phyloP scores from a whole-genome alignment of 495 filamentous ascomycete genomes.

The Parathielavia appendiculata region DNA sequence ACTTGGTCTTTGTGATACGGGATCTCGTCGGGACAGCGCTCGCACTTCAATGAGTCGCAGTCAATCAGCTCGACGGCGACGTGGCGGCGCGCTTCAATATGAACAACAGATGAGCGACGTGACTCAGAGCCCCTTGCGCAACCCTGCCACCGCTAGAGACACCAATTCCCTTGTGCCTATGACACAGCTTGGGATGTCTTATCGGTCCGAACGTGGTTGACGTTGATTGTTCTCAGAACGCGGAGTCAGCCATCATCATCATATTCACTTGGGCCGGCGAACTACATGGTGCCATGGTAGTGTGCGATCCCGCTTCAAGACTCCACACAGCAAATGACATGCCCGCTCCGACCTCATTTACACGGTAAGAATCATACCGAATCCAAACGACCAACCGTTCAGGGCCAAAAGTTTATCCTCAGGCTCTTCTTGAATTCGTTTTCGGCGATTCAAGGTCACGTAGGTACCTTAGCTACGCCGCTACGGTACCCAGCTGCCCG shows the following conservation, averaged over 20 bases:
- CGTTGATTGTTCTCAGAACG: constrained; percentile 3
- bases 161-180: constrained; percentile 1
- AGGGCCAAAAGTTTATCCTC: too few relatives aligned
- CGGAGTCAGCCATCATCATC: constrained; percentile 5
- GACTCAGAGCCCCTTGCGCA: not conserved
- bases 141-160: constrained; percentile 8
- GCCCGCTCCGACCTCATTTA: too few relatives aligned
- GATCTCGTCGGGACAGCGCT: constrained; percentile 9
- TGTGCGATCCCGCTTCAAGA: too few relatives aligned
- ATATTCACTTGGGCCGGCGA: not conserved
- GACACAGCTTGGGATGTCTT: constrained; percentile 7
- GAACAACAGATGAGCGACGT: constrained; percentile 3
- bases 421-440: too few relatives aligned
- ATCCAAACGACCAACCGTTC: too few relatives aligned
- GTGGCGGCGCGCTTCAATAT: not conserved
- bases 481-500: too few relatives aligned
- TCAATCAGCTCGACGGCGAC: too few relatives aligned
- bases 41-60: not conserved
- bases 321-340: too few relatives aligned
- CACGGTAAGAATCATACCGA: too few relatives aligned
- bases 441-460: too few relatives aligned
- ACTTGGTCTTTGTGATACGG: constrained; percentile 9
- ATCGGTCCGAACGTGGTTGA: not conserved
- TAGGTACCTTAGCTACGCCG: too few relatives aligned
- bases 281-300: too few relatives aligned